phyloP scores from a whole-genome alignment of 2,329 filamentous ascomycete species.

The Microsporum canis region DNA sequence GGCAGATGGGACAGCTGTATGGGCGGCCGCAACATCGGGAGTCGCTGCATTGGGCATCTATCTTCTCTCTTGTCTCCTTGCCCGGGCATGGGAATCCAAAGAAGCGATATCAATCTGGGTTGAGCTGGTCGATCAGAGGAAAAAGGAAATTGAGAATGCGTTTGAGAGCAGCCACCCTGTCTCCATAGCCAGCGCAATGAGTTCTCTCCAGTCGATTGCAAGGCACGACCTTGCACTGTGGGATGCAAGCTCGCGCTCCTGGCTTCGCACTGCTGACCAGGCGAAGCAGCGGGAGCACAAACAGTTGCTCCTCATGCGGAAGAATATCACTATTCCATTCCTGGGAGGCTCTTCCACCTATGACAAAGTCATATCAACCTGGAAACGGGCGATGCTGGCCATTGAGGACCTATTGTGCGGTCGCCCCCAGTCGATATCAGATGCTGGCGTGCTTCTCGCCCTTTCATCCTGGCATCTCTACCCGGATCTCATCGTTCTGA shows the following conservation, averaged over 20 bases:
- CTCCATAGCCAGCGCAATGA: background rate
- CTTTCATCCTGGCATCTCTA: slow-evolving; percentile 29
- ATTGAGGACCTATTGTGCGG: slow-evolving; percentile 23
- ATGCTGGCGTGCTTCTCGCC: slow-evolving; percentile 21
- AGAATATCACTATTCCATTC: slow-evolving; percentile 19
- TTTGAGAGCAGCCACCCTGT: background rate
- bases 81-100: slow-evolving; percentile 16
- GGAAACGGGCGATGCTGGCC: slow-evolving; percentile 19
- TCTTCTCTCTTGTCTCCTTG: slow-evolving; percentile 28
- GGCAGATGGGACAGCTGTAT: slow-evolving; percentile 15
- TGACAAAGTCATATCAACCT: slow-evolving; percentile 21
- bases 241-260: slow-evolving; percentile 31
- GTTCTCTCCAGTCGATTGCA: slow-evolving; percentile 13
- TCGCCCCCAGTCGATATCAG: slow-evolving; percentile 17
- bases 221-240: slow-evolving; percentile 24
- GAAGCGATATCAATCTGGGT: slow-evolving; percentile 26
- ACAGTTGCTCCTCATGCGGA: slow-evolving; percentile 22
- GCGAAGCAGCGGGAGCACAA: slow-evolving; percentile 19
- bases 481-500: slow-evolving; percentile 44
- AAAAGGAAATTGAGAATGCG: background rate
- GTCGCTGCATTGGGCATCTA: slow-evolving; percentile 21
- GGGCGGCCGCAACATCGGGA: slow-evolving; percentile 21
- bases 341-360: slow-evolving; percentile 15
- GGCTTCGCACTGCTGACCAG: slow-evolving; percentile 26
- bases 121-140: slow-evolving; percentile 18